Conservation (phyloP, 768 basidiomycete genomes). For the Mycena albidolilacea region DNA sequence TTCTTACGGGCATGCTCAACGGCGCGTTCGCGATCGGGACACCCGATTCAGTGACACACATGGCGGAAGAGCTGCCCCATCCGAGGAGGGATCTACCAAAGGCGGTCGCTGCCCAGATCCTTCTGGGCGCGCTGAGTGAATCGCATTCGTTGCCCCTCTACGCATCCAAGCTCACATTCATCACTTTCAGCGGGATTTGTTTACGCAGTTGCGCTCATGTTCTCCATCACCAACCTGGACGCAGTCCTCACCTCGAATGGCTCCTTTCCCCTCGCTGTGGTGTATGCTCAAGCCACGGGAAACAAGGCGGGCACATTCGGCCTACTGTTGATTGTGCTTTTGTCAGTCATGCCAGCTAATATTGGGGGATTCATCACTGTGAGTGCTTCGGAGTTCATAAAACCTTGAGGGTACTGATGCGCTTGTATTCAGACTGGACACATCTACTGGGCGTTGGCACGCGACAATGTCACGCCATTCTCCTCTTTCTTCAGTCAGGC, state of each 20-base stretch:
- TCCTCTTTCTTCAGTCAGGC: conserved; percentile 22
- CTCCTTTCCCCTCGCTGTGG: no score
- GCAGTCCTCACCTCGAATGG: no score
- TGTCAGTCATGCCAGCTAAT: conserved; percentile 19
- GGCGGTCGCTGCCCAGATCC: no score
- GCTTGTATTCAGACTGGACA: background rate
- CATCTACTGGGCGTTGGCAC: no score
- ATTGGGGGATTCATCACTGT: conserved; percentile 19
- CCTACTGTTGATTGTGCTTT: conserved; percentile 24
- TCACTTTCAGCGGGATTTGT: conserved; percentile 19
- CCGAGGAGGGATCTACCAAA: no score
- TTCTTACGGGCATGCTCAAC: conserved; percentile 35
- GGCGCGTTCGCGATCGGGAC: conserved; percentile 34
- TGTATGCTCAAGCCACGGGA: conserved; percentile 22
- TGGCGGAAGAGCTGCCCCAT: conserved; percentile 34
- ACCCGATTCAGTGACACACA: conserved; percentile 30
- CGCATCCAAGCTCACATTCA: background rate
- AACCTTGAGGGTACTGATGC: background rate
- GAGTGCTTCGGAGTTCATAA: background rate
- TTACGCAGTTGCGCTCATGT: background rate
- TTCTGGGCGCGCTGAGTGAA: conserved; percentile 23
- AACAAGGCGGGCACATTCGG: conserved; percentile 28
- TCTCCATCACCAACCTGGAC: no score
- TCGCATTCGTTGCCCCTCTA: background rate
- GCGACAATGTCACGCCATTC: background rate